phyloP scores from a whole-genome alignment of 768 basidiomycete species.

The Rhizopogon sp. region DNA sequence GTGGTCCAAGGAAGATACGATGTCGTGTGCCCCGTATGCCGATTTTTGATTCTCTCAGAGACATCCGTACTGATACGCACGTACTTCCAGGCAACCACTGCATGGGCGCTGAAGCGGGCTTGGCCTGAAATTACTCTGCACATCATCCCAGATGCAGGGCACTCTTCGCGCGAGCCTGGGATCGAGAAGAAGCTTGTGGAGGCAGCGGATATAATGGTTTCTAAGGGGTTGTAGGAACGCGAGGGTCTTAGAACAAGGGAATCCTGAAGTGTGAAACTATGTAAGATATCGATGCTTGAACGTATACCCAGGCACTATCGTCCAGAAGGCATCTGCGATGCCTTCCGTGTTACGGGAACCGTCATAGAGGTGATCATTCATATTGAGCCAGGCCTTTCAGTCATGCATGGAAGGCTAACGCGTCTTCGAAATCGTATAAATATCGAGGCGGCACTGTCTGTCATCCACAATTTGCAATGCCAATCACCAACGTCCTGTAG shows the following conservation, averaged over 20 bases:
- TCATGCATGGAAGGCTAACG: too few species aligned
- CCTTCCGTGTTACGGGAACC: too few species aligned
- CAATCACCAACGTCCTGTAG: too few species aligned
- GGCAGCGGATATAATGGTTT: slow-evolving; percentile 29
- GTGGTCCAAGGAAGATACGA: slow-evolving; percentile 89
- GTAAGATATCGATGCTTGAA: background rate
- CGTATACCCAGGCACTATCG: background rate
- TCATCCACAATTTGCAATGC: too few species aligned
- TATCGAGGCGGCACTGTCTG: too few species aligned
- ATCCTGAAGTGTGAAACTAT: background rate
- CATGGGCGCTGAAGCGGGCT: slow-evolving; percentile 73
- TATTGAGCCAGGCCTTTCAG: too few species aligned
- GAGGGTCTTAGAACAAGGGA: background rate
- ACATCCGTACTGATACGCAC: background rate
- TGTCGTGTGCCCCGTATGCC: slow-evolving; percentile 74
- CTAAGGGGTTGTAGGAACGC: background rate
- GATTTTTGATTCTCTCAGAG: background rate
- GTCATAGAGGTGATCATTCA: too few species aligned
- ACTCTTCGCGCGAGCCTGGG: slow-evolving; percentile 73
- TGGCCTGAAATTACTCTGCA: slow-evolving; percentile 78
- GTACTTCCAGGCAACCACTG: slow-evolving; percentile 59
- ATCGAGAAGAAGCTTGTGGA: slow-evolving; percentile 67
- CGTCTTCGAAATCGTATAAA: too few species aligned
- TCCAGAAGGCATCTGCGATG: too few species aligned
- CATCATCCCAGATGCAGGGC: slow-evolving; percentile 83